A percentile compares a stretch with the other conserved stretches of the same genome.
These are phyloP conservation scores for Leishmania aethiopica DNA, from an alignment of 208 protist species.

Conservation along the genomic window DNA sequence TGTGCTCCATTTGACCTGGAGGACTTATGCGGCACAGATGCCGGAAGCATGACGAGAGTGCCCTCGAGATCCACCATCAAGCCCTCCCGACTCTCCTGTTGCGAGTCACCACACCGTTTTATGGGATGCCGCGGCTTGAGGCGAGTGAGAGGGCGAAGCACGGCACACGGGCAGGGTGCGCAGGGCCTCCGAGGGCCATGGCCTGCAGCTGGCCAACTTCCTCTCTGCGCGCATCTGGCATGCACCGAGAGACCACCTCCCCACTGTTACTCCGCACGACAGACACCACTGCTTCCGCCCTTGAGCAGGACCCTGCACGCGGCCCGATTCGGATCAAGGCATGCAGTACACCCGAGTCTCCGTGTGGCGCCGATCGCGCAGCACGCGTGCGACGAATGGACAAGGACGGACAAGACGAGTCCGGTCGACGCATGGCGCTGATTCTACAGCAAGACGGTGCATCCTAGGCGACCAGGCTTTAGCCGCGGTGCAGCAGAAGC, in stretches of 20 bases:
- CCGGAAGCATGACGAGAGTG: neutral
- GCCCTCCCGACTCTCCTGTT: neutral
- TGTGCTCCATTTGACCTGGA: neutral
- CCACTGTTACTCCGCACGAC: neutral
- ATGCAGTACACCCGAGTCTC: neutral
- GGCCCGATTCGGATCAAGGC: no score
- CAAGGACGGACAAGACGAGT: neutral
- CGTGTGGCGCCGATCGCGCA: neutral
- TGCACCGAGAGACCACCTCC: neutral
- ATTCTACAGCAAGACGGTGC: neutral
- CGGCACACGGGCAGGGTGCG: neutral
- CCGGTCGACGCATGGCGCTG: neutral
- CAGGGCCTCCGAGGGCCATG: neutral
- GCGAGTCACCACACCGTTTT: neutral
- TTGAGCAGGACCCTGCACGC: neutral
- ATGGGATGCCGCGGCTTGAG: neutral
- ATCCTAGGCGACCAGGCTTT: neutral
- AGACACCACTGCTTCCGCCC: neutral
- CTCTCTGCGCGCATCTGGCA: neutral
- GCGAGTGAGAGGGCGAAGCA: neutral
- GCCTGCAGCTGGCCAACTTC: neutral
- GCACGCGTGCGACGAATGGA: neutral
- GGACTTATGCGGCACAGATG: neutral
- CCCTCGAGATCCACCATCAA: neutral
- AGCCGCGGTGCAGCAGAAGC: neutral